Evolutionary conservation across 73 alveolate genomes (phyloP).

Genomic region (Paramecium pentaurelia): DNA sequence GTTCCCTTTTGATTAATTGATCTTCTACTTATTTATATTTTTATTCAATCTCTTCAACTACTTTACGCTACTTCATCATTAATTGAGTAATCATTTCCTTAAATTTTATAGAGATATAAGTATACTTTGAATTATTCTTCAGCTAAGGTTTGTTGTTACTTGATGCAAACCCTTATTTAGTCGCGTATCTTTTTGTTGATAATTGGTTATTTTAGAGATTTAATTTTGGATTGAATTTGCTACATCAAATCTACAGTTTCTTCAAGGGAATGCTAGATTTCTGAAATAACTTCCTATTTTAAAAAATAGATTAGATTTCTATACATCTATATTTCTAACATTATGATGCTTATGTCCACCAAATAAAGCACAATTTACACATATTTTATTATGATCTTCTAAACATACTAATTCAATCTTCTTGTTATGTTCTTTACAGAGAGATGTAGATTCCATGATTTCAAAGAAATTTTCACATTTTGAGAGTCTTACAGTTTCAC

Average conservation of each 20-base stretch:
- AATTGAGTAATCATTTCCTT: conserved; percentile 13
- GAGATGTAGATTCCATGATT: neutral
- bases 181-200: conserved; percentile 45
- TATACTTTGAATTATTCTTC: conserved; percentile 30
- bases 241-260: neutral
- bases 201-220: conserved; percentile 16
- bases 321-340: conserved; percentile 34
- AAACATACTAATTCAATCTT: conserved; percentile 32
- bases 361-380: conserved; percentile 31
- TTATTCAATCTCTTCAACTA: neutral
- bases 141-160: neutral
- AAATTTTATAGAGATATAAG: neutral
- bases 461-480: conserved; percentile 40
- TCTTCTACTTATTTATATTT: conserved; percentile 30
- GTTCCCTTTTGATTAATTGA: neutral
- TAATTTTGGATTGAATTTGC: neutral
- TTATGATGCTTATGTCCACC: conserved; percentile 41
- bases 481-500: conserved; percentile 29
- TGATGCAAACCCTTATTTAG: conserved; percentile 6
- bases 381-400: neutral
- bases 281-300: neutral
- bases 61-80: neutral
- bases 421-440: conserved; percentile 10
- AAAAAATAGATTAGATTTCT: neutral
- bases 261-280: neutral